phyloP scores from a whole-genome alignment of 805 yeast species.

The Cyberlindnera bimundalis region DNA sequence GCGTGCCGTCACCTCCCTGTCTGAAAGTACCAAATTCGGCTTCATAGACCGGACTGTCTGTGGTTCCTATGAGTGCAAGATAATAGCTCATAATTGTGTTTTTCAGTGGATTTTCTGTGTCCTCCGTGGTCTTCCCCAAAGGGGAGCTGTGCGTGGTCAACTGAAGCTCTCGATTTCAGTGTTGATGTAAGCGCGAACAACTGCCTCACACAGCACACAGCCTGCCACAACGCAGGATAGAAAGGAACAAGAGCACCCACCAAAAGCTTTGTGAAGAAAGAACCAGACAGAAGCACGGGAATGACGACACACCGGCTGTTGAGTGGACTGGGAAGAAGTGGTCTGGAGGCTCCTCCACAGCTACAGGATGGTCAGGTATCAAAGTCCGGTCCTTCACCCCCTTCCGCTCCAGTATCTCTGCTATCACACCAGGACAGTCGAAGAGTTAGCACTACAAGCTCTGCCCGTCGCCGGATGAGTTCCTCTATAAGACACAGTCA shows the following conservation, averaged over 20 bases:
- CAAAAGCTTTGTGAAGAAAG: too few species aligned
- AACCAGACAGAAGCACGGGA: not conserved
- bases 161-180: too few species aligned
- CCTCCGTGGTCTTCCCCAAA: too few species aligned
- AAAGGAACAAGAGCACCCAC: too few species aligned
- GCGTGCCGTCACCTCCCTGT: constrained; percentile 58
- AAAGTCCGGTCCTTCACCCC: not conserved
- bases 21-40: constrained; percentile 77
- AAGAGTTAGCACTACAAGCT: constrained; percentile 1
- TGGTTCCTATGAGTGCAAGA: constrained; percentile 82
- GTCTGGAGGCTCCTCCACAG: not conserved
- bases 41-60: constrained; percentile 84
- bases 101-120: too few species aligned
- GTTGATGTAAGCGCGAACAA: not conserved
- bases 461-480: constrained; percentile 6
- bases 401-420: not conserved
- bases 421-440: not conserved
- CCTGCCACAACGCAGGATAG: not conserved
- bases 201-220: not conserved
- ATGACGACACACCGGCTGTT: constrained; percentile 2
- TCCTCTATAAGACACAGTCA: constrained; percentile 12
- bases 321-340: constrained; percentile 3
- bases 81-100: constrained; percentile 64
- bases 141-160: too few species aligned
- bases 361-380: not conserved